phyloP scores from a whole-genome alignment of 108 stramenopile species.

The Nannochloropsis oceanica region DNA sequence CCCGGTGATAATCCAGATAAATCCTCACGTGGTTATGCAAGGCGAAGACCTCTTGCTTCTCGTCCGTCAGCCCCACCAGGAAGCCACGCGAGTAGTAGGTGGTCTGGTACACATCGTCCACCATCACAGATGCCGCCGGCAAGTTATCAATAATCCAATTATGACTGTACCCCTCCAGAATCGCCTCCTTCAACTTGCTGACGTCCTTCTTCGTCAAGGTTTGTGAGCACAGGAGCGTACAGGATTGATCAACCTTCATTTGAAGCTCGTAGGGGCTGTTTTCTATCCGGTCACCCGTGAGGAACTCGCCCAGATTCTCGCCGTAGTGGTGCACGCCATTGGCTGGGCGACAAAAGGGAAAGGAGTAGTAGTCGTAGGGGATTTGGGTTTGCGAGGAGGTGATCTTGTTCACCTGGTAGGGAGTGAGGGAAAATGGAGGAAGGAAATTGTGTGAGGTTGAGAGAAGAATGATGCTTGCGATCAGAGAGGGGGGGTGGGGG shows the following conservation, averaged over 20 bases:
- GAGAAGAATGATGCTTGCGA: neutral
- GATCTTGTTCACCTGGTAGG: slow-evolving; percentile 42
- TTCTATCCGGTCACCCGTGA: slow-evolving; percentile 89
- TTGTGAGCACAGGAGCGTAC: slow-evolving; percentile 63
- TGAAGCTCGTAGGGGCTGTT: slow-evolving; percentile 78
- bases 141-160: slow-evolving; percentile 99
- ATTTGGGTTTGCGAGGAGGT: slow-evolving; percentile 39
- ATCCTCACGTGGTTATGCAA: slow-evolving; percentile 65
- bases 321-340: slow-evolving; percentile 26
- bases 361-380: slow-evolving; percentile 29
- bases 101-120: slow-evolving; percentile 1
- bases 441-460: neutral
- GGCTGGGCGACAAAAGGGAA: slow-evolving; percentile 35
- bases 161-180: slow-evolving; percentile 42
- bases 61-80: slow-evolving; percentile 69
- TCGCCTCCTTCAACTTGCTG: slow-evolving; percentile 42
- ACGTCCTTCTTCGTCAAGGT: slow-evolving; percentile 45
- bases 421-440: neutral
- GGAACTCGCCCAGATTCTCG: slow-evolving; percentile 96
- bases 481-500: neutral
- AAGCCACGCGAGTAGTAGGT: slow-evolving; percentile 77
- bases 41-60: neutral
- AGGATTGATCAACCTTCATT: slow-evolving; percentile 89
- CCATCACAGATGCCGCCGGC: slow-evolving; percentile 63
- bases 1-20: slow-evolving; percentile 74